Evolutionary conservation across 495 filamentous ascomycete species (phyloP), one percentile per base, ranked within the genome.

Genomic region (Xanthoparmelia taractica): DNA sequence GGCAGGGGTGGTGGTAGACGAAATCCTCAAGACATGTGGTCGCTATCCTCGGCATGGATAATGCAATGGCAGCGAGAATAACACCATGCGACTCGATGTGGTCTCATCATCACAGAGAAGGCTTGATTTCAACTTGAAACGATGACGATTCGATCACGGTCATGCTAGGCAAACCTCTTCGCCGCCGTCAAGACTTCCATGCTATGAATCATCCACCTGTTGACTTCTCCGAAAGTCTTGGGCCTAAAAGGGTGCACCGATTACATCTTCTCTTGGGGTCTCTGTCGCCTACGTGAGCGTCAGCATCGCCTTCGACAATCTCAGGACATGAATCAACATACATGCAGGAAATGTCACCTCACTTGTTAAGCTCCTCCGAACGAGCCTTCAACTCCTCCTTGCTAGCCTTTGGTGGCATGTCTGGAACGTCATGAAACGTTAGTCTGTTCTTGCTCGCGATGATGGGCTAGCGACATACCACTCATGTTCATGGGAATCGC

Each of bases 371-470:
- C 67, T 84, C 82, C 68, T 84, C 74, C 52, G 80, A 82, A 71
- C 82, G 87, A 7, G 80, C 84, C 65, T 79, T 75, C 45, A 85
- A 80, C 67, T 91, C 87, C 69, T 88, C 85, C 70, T 83, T 85
- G n/a, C 86, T 78, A 27, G 77, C 80, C 68, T 80, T 82, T 57
- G 81, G 76, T 33, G 78, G 79, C 73, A 86, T 75, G 27, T 84
- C 79, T 77, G 70, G 31, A 18, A 65, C 10, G 23, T 20, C 27
- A 38, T 12, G 20, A 29, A 41, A 5, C 4, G 31, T 33, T 48
- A 41, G 56, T 23, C 6, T 20, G 12, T 18, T 0, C 47, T 17
- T 25, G 27, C 20, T 20, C 27, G 34, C 18, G 43, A 38, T 64
- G 59, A 57, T 11, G 25, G 36, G 37, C 37, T n/a, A 20, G 56